Base-by-base conservation (phyloP, 1,284 basidiomycete genomes). In the Ceratobasidium theobromae region DNA sequence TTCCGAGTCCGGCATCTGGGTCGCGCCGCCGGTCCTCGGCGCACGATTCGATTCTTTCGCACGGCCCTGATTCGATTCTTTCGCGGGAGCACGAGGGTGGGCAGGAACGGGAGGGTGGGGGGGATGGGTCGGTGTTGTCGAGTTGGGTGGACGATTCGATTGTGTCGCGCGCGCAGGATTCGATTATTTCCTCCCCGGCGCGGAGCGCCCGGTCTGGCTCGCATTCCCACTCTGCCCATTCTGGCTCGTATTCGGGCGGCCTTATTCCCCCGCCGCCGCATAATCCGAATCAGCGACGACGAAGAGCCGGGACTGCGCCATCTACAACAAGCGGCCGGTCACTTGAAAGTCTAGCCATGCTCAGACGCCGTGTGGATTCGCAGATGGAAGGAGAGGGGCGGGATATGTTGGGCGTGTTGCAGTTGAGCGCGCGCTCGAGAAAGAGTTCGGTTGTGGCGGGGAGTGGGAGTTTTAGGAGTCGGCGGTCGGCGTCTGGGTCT, bases 251-350 rank as follows among this genome's bases (percentile, higher is more conserved):
- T 8, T 38, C 35, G 9, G 35, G 9, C 8, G 35, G 35, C 9
- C 79, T 76, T 0, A 86, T 89, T 65, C 87, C 89, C 12, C 87
- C 88, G 84, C 88, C 88, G 0, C 86, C 86, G 12, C 77, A 85
- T 41, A 86, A 87, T 73, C 86, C 38, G 49, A 68, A 25, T 16
- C 81, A 70, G 66, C 72, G 60, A 46, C 72, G 70, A 27, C 76
- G 68, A 76, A 78, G 70, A 76, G 78, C 68, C 74, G 82, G 83
- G 25, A 85, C 84, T 0, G 70, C 51, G 3, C 57, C 71, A 11
- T 70, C 75, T 4, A 45, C 27, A 16, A 48, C 40, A n/a, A 52
- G 32, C 35, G 28, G 14, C 14, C 41, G 48, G 14, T 64, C 58
- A 4, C 14, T 40, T 16, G 58, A 64, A n/a, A n/a, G n/a, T n/a